A percentile compares a stretch with the other conserved stretches of the same genome.
Evolutionary conservation across 164 flowering plant genomes (phyloP).

Genomic region (Protea cynaroides): DNA sequence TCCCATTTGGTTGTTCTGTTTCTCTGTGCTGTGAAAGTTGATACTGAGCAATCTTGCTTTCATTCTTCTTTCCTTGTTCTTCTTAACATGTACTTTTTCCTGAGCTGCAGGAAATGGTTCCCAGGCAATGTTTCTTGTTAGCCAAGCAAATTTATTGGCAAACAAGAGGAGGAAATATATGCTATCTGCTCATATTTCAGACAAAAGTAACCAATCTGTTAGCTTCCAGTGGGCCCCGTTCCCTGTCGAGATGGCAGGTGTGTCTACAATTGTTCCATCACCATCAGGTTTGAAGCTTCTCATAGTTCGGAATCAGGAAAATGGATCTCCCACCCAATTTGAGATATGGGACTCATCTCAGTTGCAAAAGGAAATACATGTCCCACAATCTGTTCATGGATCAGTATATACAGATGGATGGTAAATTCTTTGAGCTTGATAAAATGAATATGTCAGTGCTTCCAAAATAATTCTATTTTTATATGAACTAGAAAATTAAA

Average conservation of each 20-base stretch:
- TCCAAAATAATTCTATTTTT: too few species aligned
- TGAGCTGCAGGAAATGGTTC: constrained; percentile 46
- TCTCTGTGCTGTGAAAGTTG: neutral
- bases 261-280: constrained; percentile 70
- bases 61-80: neutral
- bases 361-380: constrained; percentile 72
- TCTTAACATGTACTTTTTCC: neutral
- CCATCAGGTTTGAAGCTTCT: constrained; percentile 89
- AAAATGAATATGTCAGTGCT: too few species aligned
- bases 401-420: constrained; percentile 86
- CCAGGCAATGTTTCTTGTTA: constrained; percentile 64
- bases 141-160: constrained; percentile 74
- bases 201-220: constrained; percentile 26
- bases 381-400: constrained; percentile 80
- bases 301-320: constrained; percentile 65
- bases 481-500: neutral
- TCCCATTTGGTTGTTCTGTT: neutral
- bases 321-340: constrained; percentile 67
- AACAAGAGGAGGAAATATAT: constrained; percentile 67
- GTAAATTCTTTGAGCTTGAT: constrained; percentile 22
- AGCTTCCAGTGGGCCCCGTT: constrained; percentile 92
- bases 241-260: constrained; percentile 81
- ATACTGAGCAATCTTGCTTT: neutral
- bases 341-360: constrained; percentile 79
- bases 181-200: constrained; percentile 48